Percentiles rank a stretch among this genome's conserved stretches.
Evolutionary conservation across 441 rosid species (phyloP).

Genomic region (Croton setiger): DNA sequence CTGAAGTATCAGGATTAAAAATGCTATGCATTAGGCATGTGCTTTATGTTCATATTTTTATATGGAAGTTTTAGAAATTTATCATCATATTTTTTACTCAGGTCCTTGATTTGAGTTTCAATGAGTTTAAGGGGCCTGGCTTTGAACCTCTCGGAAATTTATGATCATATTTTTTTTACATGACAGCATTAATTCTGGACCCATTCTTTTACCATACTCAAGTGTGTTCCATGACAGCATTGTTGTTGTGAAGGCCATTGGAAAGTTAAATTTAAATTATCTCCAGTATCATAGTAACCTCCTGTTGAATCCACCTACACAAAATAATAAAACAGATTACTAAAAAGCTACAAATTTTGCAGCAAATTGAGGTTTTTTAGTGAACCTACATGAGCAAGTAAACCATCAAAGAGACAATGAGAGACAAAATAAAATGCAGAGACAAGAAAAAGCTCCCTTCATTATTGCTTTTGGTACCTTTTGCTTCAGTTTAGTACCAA

Average conservation of each 20-base stretch:
- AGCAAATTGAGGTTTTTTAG: too few relatives aligned
- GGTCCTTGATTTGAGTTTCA: slow-evolving; percentile 99
- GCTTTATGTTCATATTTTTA: slow-evolving; percentile 5
- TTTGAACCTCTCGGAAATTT: slow-evolving; percentile 96
- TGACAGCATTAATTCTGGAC: slow-evolving; percentile 37
- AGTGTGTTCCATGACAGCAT: slow-evolving; percentile 74
- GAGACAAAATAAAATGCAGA: slow-evolving; percentile 24
- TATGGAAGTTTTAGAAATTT: slow-evolving; percentile 6
- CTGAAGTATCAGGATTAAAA: not conserved
- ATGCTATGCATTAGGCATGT: slow-evolving; percentile 2
- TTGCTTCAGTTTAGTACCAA: slow-evolving; percentile 14
- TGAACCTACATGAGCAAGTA: slow-evolving; percentile 43
- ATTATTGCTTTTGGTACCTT: not conserved
- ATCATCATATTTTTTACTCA: slow-evolving; percentile 33
- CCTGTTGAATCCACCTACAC: slow-evolving; percentile 59
- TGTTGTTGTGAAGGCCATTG: slow-evolving; percentile 83
- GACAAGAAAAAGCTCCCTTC: slow-evolving; percentile 17
- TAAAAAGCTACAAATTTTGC: too few relatives aligned
- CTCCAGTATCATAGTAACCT: slow-evolving; percentile 90
- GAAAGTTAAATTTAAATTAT: slow-evolving; percentile 75
- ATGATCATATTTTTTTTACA: too few relatives aligned
- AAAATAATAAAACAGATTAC: not conserved
- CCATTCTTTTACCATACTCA: slow-evolving; percentile 55
- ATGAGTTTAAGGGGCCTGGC: slow-evolving; percentile 98
- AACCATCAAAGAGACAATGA: slow-evolving; percentile 64